phyloP scores from a whole-genome alignment of 345 rosid genomes.

The Salix exigua region DNA sequence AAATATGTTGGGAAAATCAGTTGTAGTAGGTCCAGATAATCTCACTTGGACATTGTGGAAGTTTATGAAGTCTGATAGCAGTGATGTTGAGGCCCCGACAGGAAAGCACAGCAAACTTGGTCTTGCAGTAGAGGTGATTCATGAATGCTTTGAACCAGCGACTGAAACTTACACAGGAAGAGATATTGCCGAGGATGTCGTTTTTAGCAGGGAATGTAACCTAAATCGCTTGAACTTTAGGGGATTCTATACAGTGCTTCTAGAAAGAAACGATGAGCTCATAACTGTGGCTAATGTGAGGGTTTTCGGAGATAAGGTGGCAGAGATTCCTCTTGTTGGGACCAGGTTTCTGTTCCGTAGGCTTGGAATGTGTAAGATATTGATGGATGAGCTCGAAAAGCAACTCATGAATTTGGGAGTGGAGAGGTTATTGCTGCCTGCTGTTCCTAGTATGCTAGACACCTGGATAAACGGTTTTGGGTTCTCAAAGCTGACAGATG shows the following conservation, averaged over 20 bases:
- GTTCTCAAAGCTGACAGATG: slow-evolving; percentile 29
- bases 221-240: slow-evolving; percentile 5
- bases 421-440: slow-evolving; percentile 37
- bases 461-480: slow-evolving; percentile 49
- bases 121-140: slow-evolving; percentile 15
- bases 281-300: slow-evolving; percentile 21
- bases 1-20: slow-evolving; percentile 50
- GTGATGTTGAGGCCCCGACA: slow-evolving; percentile 29
- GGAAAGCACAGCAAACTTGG: slow-evolving; percentile 42
- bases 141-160: slow-evolving; percentile 25
- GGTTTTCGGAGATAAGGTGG: slow-evolving; percentile 21
- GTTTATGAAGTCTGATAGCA: slow-evolving; percentile 20
- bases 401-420: slow-evolving; percentile 37
- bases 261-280: slow-evolving; percentile 8
- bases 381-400: slow-evolving; percentile 28
- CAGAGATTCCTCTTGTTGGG: slow-evolving; percentile 27
- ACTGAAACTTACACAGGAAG: slow-evolving; percentile 16
- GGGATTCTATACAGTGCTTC: slow-evolving; percentile 26
- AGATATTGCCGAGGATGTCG: slow-evolving; percentile 17
- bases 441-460: slow-evolving; percentile 25
- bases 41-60: slow-evolving; percentile 67
- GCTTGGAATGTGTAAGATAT: slow-evolving; percentile 22
- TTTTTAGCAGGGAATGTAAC: slow-evolving; percentile 5
- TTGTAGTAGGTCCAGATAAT: slow-evolving; percentile 44
- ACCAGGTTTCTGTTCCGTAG: slow-evolving; percentile 21